These are phyloP conservation scores for Erodium texanum DNA, from an alignment of 441 rosid species.

Conservation along the genomic window DNA sequence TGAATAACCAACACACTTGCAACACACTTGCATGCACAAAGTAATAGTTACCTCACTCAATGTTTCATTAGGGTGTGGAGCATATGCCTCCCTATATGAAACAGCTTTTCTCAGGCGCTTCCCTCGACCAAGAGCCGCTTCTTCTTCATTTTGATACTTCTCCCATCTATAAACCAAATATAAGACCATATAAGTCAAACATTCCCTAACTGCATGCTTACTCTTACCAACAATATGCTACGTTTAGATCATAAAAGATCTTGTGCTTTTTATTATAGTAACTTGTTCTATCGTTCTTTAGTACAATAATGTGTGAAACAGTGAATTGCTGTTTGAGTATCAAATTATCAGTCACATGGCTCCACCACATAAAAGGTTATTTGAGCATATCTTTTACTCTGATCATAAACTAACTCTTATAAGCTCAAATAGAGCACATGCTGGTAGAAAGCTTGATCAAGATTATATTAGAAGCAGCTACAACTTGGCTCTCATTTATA, in stretches of 20 bases:
- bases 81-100: slow-evolving; percentile 91
- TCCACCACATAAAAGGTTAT: too few species aligned
- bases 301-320: too few species aligned
- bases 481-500: neutral
- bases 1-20: slow-evolving; percentile 8
- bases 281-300: too few species aligned
- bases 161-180: slow-evolving; percentile 70
- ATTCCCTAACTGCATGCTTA: neutral
- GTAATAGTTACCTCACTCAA: slow-evolving; percentile 53
- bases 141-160: slow-evolving; percentile 95
- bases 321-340: neutral
- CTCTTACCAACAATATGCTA: too few species aligned
- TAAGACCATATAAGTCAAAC: slow-evolving; percentile 9
- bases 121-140: slow-evolving; percentile 98
- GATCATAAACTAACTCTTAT: neutral
- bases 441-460: neutral
- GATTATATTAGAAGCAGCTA: neutral
- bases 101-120: slow-evolving; percentile 97
- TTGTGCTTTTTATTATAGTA: too few species aligned
- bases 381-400: neutral
- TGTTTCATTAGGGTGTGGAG: slow-evolving; percentile 56
- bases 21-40: slow-evolving; percentile 6
- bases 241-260: too few species aligned
- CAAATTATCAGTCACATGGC: too few species aligned
- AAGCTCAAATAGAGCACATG: neutral